These are phyloP conservation scores for Neurospora sp. DNA, from an alignment of 495 filamentous ascomycete species.

Conservation along the genomic window DNA sequence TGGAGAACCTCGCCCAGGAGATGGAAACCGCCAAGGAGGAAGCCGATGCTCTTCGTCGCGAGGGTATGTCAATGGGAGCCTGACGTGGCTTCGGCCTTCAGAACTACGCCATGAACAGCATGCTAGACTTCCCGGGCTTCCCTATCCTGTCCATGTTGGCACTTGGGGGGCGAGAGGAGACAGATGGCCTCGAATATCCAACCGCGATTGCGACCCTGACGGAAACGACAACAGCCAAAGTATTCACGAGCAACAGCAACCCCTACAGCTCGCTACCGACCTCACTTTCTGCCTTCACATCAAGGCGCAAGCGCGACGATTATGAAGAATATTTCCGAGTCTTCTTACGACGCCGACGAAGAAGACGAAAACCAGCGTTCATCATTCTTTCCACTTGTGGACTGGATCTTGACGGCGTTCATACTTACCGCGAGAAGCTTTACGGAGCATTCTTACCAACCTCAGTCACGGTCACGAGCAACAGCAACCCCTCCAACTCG, in stretches of 20 bases:
- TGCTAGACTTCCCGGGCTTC: conserved; percentile 47
- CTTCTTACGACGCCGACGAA: too few relatives aligned
- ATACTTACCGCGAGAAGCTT: neutral
- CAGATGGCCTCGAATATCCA: too few relatives aligned
- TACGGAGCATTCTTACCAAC: neutral
- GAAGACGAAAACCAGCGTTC: neutral
- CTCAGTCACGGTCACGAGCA: neutral
- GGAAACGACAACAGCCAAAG: too few relatives aligned
- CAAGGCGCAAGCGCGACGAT: too few relatives aligned
- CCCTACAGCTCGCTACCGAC: too few relatives aligned
- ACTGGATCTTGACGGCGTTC: neutral
- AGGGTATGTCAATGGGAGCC: neutral
- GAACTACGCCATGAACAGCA: conserved; percentile 43
- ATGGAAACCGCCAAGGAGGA: neutral
- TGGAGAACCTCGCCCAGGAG: too few relatives aligned
- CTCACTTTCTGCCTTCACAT: too few relatives aligned
- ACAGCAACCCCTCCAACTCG: neutral
- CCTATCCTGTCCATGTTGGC: too few relatives aligned
- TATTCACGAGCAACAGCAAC: too few relatives aligned
- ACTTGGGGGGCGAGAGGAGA: too few relatives aligned
- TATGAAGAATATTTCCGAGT: too few relatives aligned
- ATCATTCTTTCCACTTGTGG: neutral
- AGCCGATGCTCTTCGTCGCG: neutral
- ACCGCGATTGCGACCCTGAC: too few relatives aligned
- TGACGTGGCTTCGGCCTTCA: conserved; percentile 70